Percentiles rank a stretch among this genome's conserved stretches.
These are phyloP conservation scores for Acanthamoeba culbertsoni DNA, from an alignment of 208 protist genomes.

Conservation along the genomic window DNA sequence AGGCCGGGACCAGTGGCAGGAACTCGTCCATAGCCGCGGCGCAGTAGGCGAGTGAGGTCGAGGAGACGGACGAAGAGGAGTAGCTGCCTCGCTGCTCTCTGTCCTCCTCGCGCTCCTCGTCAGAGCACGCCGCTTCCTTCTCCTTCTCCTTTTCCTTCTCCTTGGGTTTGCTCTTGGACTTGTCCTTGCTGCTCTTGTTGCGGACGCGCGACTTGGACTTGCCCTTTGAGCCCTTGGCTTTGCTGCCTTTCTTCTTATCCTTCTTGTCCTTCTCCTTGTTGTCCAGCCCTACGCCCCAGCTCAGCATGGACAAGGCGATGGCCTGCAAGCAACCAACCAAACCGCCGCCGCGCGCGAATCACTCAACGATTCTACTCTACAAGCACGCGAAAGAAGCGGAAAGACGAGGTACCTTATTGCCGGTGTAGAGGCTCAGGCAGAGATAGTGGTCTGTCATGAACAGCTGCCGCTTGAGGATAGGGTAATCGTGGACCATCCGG, in stretches of 20 bases:
- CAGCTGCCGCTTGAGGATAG: slow-evolving; percentile 33
- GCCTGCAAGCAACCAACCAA: not conserved
- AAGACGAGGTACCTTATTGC: not conserved
- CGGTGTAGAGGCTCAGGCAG: slow-evolving; percentile 31
- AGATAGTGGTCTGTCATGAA: slow-evolving; percentile 47
- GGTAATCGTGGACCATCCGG: not conserved
- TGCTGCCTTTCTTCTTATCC: slow-evolving; percentile 12
- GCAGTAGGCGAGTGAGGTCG: not conserved
- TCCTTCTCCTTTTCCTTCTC: not conserved
- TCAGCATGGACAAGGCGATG: slow-evolving; percentile 46
- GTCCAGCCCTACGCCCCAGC: not conserved
- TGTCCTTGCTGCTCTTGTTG: slow-evolving; percentile 50
- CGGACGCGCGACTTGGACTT: not conserved
- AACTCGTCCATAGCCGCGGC: not conserved
- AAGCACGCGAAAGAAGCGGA: too few relatives aligned
- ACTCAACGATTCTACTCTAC: too few relatives aligned
- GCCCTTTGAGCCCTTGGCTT: not conserved
- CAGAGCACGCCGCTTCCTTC: not conserved
- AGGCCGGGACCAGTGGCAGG: not conserved
- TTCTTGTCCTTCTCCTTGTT: slow-evolving; percentile 39
- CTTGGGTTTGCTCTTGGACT: not conserved
- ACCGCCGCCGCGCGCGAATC: too few relatives aligned
- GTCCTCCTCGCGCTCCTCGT: not conserved
- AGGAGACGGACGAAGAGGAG: not conserved
- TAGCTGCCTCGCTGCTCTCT: not conserved